These are phyloP conservation scores for Ascochyta clinopodiicola DNA, from an alignment of 2,329 filamentous ascomycete genomes.

Conservation along the genomic window DNA sequence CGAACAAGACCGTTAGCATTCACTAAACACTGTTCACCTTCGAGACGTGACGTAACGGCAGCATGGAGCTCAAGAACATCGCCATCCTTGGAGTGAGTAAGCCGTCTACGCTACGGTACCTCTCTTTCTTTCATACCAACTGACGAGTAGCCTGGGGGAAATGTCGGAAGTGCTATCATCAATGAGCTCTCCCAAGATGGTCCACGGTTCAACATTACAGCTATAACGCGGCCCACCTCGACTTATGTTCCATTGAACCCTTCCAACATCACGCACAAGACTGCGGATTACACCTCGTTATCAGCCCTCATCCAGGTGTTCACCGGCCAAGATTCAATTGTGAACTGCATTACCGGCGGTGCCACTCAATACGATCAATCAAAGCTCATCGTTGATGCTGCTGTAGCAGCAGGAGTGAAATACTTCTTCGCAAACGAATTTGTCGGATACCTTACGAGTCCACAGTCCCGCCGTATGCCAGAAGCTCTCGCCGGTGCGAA, in stretches of 20 bases:
- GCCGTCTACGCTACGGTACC: too few relatives aligned
- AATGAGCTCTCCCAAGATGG: constrained; percentile 32
- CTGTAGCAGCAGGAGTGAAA: constrained; percentile 41
- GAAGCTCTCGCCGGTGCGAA: constrained; percentile 38
- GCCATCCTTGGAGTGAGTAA: constrained; percentile 43
- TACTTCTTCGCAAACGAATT: constrained; percentile 47
- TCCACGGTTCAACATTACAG: constrained; percentile 35
- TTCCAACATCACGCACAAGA: constrained; percentile 28
- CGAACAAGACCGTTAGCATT: too few relatives aligned
- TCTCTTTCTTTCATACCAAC: neutral
- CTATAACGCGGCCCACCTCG: constrained; percentile 36
- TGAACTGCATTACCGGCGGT: constrained; percentile 57
- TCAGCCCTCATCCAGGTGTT: constrained; percentile 51
- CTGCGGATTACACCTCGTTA: constrained; percentile 35
- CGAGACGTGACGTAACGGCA: neutral
- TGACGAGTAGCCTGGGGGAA: constrained; percentile 37
- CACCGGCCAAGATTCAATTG: constrained; percentile 61
- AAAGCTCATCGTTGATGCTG: constrained; percentile 48
- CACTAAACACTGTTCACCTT: too few relatives aligned
- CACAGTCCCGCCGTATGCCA: constrained; percentile 36
- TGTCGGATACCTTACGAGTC: constrained; percentile 33
- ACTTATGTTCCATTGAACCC: constrained; percentile 23
- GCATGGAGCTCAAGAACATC: constrained; percentile 46
- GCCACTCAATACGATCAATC: constrained; percentile 53
- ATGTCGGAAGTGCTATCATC: constrained; percentile 41